Conservation (phyloP, 768 basidiomycete species). For the Naganishia randhawae region DNA sequence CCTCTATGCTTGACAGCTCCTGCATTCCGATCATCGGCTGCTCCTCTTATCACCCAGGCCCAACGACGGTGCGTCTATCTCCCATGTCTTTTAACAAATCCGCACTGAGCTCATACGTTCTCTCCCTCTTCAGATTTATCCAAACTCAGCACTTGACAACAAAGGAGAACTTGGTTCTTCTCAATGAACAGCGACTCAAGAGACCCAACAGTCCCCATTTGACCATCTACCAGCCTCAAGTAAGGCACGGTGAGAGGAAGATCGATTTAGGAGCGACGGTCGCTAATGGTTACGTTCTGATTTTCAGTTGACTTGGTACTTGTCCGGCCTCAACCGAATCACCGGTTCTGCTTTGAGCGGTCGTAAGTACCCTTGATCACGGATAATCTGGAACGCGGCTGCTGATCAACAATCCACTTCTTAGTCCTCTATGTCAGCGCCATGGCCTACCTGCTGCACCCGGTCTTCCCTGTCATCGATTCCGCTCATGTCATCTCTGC, state of each 20-base stretch:
- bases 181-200: constrained; percentile 79
- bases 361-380: constrained; percentile 55
- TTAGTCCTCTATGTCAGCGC: constrained; percentile 83
- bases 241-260: constrained; percentile 27
- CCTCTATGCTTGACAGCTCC: constrained; percentile 4
- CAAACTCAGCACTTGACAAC: constrained; percentile 45
- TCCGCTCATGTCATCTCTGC: constrained; percentile 71
- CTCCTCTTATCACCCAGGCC: constrained; percentile 2
- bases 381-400: not conserved
- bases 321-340: constrained; percentile 79
- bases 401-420: not conserved
- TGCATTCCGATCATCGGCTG: constrained; percentile 18
- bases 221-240: constrained; percentile 71
- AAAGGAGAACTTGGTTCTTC: constrained; percentile 55
- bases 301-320: constrained; percentile 84
- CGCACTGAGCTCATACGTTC: not conserved
- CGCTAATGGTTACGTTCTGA: not conserved
- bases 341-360: constrained; percentile 76
- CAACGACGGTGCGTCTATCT: constrained; percentile 12
- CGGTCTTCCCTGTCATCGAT: constrained; percentile 63
- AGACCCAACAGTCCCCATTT: constrained; percentile 94
- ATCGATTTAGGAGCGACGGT: not conserved
- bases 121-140: constrained; percentile 31
- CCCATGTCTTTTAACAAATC: not conserved
- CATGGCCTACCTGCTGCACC: constrained; percentile 77